Percentiles rank a stretch among this genome's conserved stretches.
Evolutionary conservation across 352 stramenopile genomes (phyloP).

Genomic region (Globisporangium cylindrosporum): DNA sequence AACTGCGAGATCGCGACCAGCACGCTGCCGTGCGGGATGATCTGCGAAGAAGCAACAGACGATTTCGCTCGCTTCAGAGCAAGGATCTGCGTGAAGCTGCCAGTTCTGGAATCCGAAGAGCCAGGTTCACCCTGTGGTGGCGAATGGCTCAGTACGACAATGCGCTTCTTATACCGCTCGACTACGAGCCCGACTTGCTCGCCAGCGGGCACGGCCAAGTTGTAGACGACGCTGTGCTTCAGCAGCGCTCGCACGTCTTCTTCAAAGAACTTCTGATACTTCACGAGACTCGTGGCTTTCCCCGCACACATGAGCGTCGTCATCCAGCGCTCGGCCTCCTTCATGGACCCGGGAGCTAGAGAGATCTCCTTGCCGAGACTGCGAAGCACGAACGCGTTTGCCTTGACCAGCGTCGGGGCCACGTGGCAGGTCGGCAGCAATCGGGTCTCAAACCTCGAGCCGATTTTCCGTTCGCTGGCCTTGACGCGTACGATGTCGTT

Average conservation of each 20-base stretch:
- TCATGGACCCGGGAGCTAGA: constrained; percentile 35
- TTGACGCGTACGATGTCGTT: constrained; percentile 71
- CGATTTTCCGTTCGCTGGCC: constrained; percentile 48
- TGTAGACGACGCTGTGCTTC: constrained; percentile 49
- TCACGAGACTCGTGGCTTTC: constrained; percentile 21
- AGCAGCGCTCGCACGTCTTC: constrained; percentile 46
- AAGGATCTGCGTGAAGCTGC: background rate
- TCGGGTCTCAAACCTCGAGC: constrained; percentile 48
- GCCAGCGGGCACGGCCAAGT: constrained; percentile 28
- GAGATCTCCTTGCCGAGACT: constrained; percentile 30
- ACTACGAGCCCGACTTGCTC: constrained; percentile 38
- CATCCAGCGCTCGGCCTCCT: constrained; percentile 51
- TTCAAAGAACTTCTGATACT: constrained; percentile 50
- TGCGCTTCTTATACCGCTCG: constrained; percentile 57
- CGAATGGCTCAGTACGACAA: constrained; percentile 57
- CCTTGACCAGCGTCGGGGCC: constrained; percentile 37
- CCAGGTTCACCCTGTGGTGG: background rate
- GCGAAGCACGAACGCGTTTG: constrained; percentile 41
- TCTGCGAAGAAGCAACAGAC: constrained; percentile 6
- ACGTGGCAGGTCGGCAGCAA: constrained; percentile 51
- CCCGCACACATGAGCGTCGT: constrained; percentile 31
- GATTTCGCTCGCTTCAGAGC: constrained; percentile 6
- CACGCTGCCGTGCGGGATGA: constrained; percentile 53
- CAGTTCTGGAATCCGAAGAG: background rate
- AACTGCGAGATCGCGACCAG: constrained; percentile 53